A percentile compares a stretch with the other conserved stretches of the same genome.
Evolutionary conservation across 2,329 filamentous ascomycete species (phyloP).

Genomic region (Akanthomyces uredinophilus): DNA sequence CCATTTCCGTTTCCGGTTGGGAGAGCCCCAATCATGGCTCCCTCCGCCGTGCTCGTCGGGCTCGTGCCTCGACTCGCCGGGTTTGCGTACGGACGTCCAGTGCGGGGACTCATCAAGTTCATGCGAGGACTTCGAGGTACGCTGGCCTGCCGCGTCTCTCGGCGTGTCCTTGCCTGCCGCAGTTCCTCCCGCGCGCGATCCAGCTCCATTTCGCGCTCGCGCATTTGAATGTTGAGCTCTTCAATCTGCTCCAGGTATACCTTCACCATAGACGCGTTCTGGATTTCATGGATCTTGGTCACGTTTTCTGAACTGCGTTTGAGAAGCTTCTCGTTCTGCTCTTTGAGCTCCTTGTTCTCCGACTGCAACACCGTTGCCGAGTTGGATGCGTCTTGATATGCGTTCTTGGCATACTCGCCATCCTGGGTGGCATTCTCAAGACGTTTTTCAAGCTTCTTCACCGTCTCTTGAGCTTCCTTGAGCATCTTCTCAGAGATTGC

Average conservation of each 20-base stretch:
- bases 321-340: constrained; percentile 35
- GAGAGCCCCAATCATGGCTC: constrained; percentile 17
- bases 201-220: constrained; percentile 50
- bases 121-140: constrained; percentile 54
- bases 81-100: constrained; percentile 25
- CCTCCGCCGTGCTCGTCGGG: constrained; percentile 34
- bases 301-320: constrained; percentile 42
- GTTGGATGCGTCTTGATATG: constrained; percentile 55
- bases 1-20: constrained; percentile 31
- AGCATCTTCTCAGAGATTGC: constrained; percentile 29
- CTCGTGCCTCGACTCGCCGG: constrained; percentile 46
- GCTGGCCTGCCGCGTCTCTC: constrained; percentile 52
- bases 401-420: constrained; percentile 50
- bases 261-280: constrained; percentile 33
- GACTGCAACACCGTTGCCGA: constrained; percentile 38
- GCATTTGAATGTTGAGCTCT: constrained; percentile 37
- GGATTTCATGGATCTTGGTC: constrained; percentile 41
- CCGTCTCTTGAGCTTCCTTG: constrained; percentile 32
- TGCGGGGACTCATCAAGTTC: constrained; percentile 48
- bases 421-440: constrained; percentile 41
- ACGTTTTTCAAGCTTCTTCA: constrained; percentile 36
- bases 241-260: constrained; percentile 34
- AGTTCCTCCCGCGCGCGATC: constrained; percentile 45
- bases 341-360: constrained; percentile 43
- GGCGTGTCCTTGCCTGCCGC: constrained; percentile 41